Base-by-base conservation (phyloP, 1,284 basidiomycete species). In the Sparassis latifolia region DNA sequence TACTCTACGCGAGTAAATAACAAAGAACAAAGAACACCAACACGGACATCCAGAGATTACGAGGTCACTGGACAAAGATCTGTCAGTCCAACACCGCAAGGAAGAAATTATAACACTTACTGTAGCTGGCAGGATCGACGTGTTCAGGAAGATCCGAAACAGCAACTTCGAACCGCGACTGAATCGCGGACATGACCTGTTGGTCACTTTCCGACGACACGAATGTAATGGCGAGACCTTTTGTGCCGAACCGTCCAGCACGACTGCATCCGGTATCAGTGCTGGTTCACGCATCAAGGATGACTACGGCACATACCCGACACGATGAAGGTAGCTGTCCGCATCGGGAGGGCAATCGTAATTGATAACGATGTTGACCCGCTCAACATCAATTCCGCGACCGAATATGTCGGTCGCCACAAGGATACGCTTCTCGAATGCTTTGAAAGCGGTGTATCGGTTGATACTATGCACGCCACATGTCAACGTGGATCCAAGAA, bases 401-500 rank as follows among this genome's bases (percentile, higher is more conserved):
- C 93, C 94, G 58, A 97, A 97, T 60, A 97, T 97, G 69, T 97
- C 94, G 29, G 94, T 97, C 20, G 93, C 94, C 39, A 95, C 92
- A n/a, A 97, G 77, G 60, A 97, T 98, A 62, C 97, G 93, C 76
- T 98, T 99, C 75, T 99, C 97, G 61, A 99, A 99, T 10, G 92
- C 91, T 76, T 99, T 99, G 81, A 99, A 99, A 50, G 96, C 93
- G 49, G 92, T 91, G 77, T 99, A 99, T n/a, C 96, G 88, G 55
- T 81, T 82, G 70, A 99, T 99, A 57, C 92, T 93, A 48, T 53
- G 49, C 35, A 32, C 50, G 46, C 47, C 33, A 33, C 45, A 59
- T 12, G 52, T 42, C 48, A 43, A 35, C 27, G 27, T 30, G 35
- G 7, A 12, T 27, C 44, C 52, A 63, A 53, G 50, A 47, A 30